Evolutionary conservation across 306 rosid species (phyloP), one percentile per base, ranked within the genome.

Genomic region (Castanospermum australe): DNA sequence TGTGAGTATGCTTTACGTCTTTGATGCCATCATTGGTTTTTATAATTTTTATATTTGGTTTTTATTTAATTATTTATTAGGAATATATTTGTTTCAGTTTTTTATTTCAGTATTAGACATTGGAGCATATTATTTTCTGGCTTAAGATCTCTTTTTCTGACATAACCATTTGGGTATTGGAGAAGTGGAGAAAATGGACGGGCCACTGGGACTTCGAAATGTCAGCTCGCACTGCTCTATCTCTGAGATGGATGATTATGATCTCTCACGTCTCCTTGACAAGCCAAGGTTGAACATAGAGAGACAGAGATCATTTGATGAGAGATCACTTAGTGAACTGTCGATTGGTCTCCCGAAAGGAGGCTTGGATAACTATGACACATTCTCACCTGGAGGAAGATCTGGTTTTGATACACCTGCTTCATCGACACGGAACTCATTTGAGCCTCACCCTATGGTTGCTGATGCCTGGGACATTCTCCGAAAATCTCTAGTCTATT

Each of bases 391-490:
- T 0, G 97, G 93, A 0, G 92, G 81, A 67, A 87, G 98, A 86
- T 93, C 98, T 24, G 98, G 98, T 21, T 91, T 84, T 30, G 81
- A 93, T 63, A 91, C 97, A 0, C 98, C 98, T 3, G 91, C 86
- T 42, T 93, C 98, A 0, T 91, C 98, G 6, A 55, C 92, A 15
- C 94, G 94, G 47, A 87, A 89, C 86, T 93, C 98, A 0, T 93
- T 93, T n/a, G 98, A 93, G 89, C 98, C 98, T 32, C 98, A 91
- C 28, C 98, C 98, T 0, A 93, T 93, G 97, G 91, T 93, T 13
- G 98, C 97, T 5, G 97, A 93, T 79, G 98, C 98, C 25, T 93
- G 98, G 98, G 98, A 93, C 36, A 90, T 97, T 32, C 92, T 93
- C 28, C 88, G 98, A 12, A 89, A 84, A 36, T 93, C 98, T 79